Base-by-base conservation (phyloP, 2,329 filamentous ascomycete species). In the Aspergillus versicolor region DNA sequence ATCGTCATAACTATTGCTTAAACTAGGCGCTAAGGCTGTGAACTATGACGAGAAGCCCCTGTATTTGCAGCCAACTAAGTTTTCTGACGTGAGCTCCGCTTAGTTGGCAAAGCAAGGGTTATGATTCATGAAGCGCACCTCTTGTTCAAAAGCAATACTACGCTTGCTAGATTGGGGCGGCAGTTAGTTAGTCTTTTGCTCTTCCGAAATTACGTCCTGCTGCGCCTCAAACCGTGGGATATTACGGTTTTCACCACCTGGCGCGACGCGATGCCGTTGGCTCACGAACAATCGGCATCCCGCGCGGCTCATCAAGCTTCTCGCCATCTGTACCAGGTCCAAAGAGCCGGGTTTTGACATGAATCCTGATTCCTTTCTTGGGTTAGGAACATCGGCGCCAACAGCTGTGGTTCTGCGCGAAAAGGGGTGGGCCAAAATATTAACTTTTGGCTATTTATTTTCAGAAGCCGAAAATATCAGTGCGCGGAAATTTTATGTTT, bases 281-380 rank as follows among this genome's bases (percentile, higher is more conserved):
- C 43, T 45, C 12, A 15, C 22, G 11, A 24, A 11, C 43, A 24
- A 21, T 37, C 5, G 13, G 21, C 21, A 19, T 11, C 37, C 52
- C 53, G 46, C 40, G 46, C 30, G 41, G 37, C 12, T 9, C n/a
- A 32, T 38, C 46, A 56, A 50, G 50, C 61, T 58, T 48, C 52
- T 58, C 51, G 54, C 40, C n/a, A 22, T 27, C 24, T 41, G 43
- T 53, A 58, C 60, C 54, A 51, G 54, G 58, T 59, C 62, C 62
- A 63, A 17, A 52, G 49, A 57, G 50, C 24, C 49, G 62, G 62
- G 57, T 40, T 50, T 27, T n/a, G 21, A 42, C 38, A 19, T 43
- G 9, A 19, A 34, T 24, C 40, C 37, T 38, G 41, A 15, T 7
- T 12, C 24, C 15, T 27, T 24, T 4, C 13, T 32, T 19, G 27